Evolutionary conservation across 345 rosid species (phyloP).

Genomic region (Syzygium oleosum): DNA sequence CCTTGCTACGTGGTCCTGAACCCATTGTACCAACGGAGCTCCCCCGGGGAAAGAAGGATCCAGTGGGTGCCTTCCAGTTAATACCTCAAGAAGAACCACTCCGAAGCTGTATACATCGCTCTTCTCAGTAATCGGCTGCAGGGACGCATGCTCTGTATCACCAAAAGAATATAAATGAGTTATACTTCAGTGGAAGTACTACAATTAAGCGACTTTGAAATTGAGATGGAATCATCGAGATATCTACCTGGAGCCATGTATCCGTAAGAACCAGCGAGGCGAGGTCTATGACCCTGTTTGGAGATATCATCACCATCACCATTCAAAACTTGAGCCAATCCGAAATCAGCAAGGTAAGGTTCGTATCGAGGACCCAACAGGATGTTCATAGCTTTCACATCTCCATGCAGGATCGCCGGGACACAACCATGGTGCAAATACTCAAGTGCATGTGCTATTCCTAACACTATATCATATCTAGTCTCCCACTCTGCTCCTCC

Average conservation of each 20-base stretch:
- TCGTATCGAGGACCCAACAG: constrained; percentile 65
- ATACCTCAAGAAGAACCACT: constrained; percentile 66
- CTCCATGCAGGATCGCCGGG: constrained; percentile 89
- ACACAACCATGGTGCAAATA: constrained; percentile 90
- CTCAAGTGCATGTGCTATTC: constrained; percentile 87
- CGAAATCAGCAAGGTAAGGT: constrained; percentile 86
- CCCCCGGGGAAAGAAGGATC: constrained; percentile 85
- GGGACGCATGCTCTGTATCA: constrained; percentile 66
- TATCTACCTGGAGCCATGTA: constrained; percentile 95
- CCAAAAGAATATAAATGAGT: neutral
- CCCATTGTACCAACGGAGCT: constrained; percentile 85
- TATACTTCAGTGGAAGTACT: neutral
- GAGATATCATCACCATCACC: constrained; percentile 17
- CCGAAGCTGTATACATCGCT: constrained; percentile 95
- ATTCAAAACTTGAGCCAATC: constrained; percentile 49
- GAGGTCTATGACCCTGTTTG: constrained; percentile 48
- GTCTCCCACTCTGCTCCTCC: constrained; percentile 82
- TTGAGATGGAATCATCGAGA: neutral
- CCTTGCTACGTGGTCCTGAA: constrained; percentile 59
- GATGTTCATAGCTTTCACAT: constrained; percentile 96
- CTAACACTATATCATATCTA: constrained; percentile 58
- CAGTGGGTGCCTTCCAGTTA: constrained; percentile 87
- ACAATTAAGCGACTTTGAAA: neutral
- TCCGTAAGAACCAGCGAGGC: constrained; percentile 92
- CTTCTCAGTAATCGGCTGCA: constrained; percentile 70